Percentiles rank a stretch among this genome's conserved stretches.
Evolutionary conservation across 2,329 filamentous ascomycete genomes (phyloP).

Genomic region (Fusarium vanettenii): DNA sequence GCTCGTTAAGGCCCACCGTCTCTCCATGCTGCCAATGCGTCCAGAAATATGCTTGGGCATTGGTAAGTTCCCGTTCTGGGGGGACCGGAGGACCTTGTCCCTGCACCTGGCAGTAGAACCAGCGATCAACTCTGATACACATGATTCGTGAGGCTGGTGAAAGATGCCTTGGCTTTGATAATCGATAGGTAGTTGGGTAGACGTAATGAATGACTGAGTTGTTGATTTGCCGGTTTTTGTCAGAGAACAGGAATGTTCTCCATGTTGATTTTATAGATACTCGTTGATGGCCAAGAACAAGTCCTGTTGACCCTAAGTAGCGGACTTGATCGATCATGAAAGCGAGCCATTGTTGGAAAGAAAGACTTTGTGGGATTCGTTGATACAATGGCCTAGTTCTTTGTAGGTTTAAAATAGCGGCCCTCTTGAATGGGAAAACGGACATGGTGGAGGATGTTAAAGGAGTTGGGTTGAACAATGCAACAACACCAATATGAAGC

Average conservation of each 20-base stretch:
- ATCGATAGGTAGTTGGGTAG: not conserved
- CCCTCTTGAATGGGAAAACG: not conserved
- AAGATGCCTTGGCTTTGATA: not conserved
- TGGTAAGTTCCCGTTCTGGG: not conserved
- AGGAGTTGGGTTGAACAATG: not conserved
- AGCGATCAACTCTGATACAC: slow-evolving; percentile 27
- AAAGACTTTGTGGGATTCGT: not conserved
- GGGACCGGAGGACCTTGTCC: not conserved
- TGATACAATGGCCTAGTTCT: not conserved
- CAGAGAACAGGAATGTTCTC: not conserved
- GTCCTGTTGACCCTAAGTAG: not conserved
- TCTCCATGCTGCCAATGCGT: not conserved
- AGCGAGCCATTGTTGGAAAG: not conserved
- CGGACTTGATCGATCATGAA: not conserved
- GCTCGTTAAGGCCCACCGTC: not conserved
- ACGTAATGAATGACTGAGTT: not conserved
- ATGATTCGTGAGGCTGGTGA: slow-evolving; percentile 6
- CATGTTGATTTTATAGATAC: not conserved
- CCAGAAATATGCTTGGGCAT: not conserved
- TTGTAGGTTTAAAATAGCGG: not conserved
- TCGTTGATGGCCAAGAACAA: not conserved
- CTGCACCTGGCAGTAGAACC: slow-evolving; percentile 25
- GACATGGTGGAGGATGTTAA: not conserved
- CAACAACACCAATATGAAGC: not conserved
- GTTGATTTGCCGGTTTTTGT: not conserved